Evolutionary conservation across 2,329 filamentous ascomycete genomes (phyloP), one percentile per base, ranked within the genome.

Genomic region (Cadophora sp.): DNA sequence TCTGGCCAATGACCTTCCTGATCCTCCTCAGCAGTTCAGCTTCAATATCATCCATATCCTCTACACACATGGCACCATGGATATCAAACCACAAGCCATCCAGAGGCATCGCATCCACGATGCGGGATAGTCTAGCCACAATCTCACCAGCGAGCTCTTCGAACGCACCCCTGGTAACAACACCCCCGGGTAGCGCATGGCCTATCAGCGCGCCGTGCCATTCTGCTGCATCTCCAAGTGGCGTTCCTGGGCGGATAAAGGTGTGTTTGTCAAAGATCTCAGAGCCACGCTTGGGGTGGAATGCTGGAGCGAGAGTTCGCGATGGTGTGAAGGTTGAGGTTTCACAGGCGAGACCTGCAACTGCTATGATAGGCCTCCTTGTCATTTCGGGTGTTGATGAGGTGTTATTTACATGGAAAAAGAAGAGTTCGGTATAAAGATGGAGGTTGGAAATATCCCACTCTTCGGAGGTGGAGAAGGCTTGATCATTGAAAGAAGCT

Each of bases 51-150:
- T 83, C 80, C 5, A 86, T 64, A 0, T 77, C 83, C 43, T 85
- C 82, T 0, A 86, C 84, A 55, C 81, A 83, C 84, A 87, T 86
- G 4, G 85, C 85, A 16, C 85, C 85, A 70, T 87, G 85, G 34
- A 87, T 86, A 68, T 86, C 84, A 65, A 85, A 84, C 84, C 84
- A 87, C 8, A 87, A 73, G 1, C 85, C 85, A 62, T 86, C 81
- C 1, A 86, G 50, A 8, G 31, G n/a, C 12, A 71, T 70, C 9
- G 74, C 73, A 0, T 74, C 71, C 0, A 77, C 76, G n/a, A 85
- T 81, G 0, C 72, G 72, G 0, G 63, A 46, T 16, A 86, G 78
- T 0, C 82, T 80, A 1, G 71, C 56, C 0, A 82, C 55, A 1
- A 84, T 82, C 66, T 84, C 83, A 0, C 26, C 71, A 0, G 80